phyloP scores from a whole-genome alignment of 192 early-diverging fungal species.

The Coemansia sp. region DNA sequence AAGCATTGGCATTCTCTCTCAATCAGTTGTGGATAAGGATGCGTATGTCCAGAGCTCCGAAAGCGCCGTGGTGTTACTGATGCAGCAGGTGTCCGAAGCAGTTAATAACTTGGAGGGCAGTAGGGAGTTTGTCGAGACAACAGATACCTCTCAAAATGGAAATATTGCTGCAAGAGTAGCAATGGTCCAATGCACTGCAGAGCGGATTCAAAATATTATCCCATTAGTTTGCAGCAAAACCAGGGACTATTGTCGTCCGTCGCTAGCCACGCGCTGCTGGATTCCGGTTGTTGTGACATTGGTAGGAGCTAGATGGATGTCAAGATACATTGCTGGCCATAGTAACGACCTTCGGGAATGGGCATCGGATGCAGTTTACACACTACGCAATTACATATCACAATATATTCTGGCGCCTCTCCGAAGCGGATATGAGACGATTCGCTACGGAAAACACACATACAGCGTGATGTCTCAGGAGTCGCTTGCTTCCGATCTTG shows the following conservation, averaged over 20 bases:
- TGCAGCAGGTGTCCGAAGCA: conserved; percentile 15
- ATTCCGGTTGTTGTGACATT: conserved; percentile 54
- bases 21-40: background rate
- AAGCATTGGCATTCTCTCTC: conserved; percentile 62
- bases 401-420: conserved; percentile 83
- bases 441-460: conserved; percentile 76
- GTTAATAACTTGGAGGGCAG: background rate
- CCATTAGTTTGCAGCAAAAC: conserved; percentile 7
- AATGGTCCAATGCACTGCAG: conserved; percentile 8
- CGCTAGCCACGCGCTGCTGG: conserved; percentile 66
- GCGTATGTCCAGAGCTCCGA: background rate
- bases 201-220: conserved; percentile 14
- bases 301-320: conserved; percentile 48
- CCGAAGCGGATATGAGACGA: conserved; percentile 69
- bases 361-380: conserved; percentile 55
- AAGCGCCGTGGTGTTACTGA: conserved; percentile 6
- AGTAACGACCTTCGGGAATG: conserved; percentile 56
- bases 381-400: conserved; percentile 61
- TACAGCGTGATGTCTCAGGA: conserved; percentile 75
- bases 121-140: no score
- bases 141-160: no score
- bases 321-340: conserved; percentile 52
- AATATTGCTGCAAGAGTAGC: background rate
- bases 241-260: conserved; percentile 39
- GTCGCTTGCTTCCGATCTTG: conserved; percentile 73